Evolutionary conservation across 306 rosid species (phyloP).

Genomic region (Abrus pulchellus): DNA sequence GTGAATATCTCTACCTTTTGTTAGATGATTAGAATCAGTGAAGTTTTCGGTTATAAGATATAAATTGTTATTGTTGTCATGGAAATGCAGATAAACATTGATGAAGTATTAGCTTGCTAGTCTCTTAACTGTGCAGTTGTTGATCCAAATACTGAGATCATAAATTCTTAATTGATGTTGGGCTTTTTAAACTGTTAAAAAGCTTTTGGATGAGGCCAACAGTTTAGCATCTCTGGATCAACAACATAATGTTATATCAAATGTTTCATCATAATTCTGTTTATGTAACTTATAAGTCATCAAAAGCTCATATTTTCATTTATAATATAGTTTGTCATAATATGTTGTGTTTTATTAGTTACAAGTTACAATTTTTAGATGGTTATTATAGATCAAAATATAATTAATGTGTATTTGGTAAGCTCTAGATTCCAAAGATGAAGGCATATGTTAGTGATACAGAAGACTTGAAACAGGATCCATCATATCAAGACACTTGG

Average conservation of each 20-base stretch:
- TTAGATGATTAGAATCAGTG: conserved; percentile 36
- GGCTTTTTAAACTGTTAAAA: conserved; percentile 18
- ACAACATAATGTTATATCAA: conserved; percentile 1
- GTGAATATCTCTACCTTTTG: conserved; percentile 28
- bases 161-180: conserved; percentile 1
- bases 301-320: conserved; percentile 11
- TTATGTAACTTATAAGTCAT: conserved; percentile 11
- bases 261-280: conserved; percentile 21
- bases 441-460: conserved; percentile 98
- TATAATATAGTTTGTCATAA: conserved; percentile 26
- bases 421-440: conserved; percentile 99
- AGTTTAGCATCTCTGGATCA: conserved; percentile 4
- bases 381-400: conserved; percentile 47
- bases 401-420: conserved; percentile 75
- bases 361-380: conserved; percentile 40
- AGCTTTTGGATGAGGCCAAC: not conserved
- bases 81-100: not conserved
- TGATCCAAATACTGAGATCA: conserved; percentile 7
- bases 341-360: conserved; percentile 19
- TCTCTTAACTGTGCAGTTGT: conserved; percentile 23
- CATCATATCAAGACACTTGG: conserved; percentile 94
- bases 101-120: conserved; percentile 9
- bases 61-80: conserved; percentile 35
- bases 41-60: conserved; percentile 3
- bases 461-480: conserved; percentile 93